Evolutionary conservation across 495 filamentous ascomycete genomes (phyloP), one percentile per base, ranked within the genome.

Genomic region (Aspergillus diversus): DNA sequence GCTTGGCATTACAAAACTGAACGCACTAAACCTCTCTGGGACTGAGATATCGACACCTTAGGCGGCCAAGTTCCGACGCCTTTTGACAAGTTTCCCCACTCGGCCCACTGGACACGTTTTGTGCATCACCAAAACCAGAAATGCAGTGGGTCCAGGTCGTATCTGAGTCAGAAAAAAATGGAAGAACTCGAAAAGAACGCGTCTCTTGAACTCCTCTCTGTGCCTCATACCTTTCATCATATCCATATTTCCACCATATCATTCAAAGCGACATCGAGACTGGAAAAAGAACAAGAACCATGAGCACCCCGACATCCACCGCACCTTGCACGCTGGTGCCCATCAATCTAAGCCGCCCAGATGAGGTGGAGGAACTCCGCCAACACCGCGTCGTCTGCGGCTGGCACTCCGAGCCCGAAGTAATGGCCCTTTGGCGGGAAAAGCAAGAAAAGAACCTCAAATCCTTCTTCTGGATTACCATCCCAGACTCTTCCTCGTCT

Each of bases 341-440:
- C 16, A 66, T 75, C 57, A 56, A 69, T 17, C 64, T 75, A 13
- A 33, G 52, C 16, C 48, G 70, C 15, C 49, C 56, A 7, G 34
- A 15, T 42, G 61, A 75, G 57, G 63, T 60, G 54, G 54, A 27
- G 49, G 66, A 70, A 42, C 46, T 73, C 17, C 67, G 57, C 32
- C 53, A 63, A n/a, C 73, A 75, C 35, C 73, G 71, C n/a, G 13
- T 49, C 15, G 27, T 65, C 34, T 72, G 69, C 55, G 71, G 71
- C 54, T 73, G 71, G 71, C 51, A 66, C 55, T 64, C 57, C 37
- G 57, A 59, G 31, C 33, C 55, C n/a, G 57, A 66, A 4, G 33
- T 6, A 13, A 46, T 73, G 15, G 48, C 49, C 1, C 16, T 16
- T 4, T 73, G 69, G 62, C 55, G 47, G 4, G 33, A 53, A 5